Evolutionary conservation across 257 asterid species (phyloP).

Genomic region (Nemophila menziesii): DNA sequence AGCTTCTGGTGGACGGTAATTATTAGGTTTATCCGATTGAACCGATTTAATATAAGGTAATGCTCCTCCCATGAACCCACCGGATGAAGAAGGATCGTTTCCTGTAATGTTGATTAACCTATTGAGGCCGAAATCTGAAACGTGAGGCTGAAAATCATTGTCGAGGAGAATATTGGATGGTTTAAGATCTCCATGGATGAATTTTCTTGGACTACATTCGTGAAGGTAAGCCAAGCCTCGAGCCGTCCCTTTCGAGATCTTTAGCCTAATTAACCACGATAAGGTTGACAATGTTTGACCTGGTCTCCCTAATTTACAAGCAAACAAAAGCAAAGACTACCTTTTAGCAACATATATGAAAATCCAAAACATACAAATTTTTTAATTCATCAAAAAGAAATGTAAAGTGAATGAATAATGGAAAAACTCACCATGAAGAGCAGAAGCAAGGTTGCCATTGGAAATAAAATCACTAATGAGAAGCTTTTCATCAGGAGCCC

Average conservation of each 20-base stretch:
- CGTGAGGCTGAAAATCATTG: constrained; percentile 49
- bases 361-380: not conserved
- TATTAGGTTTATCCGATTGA: constrained; percentile 45
- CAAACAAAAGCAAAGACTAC: not conserved
- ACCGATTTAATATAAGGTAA: constrained; percentile 55
- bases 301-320: constrained; percentile 39
- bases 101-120: constrained; percentile 83
- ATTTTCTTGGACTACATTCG: constrained; percentile 91
- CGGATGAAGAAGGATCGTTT: constrained; percentile 69
- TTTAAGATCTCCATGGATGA: constrained; percentile 71
- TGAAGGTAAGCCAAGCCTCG: constrained; percentile 86
- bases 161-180: constrained; percentile 91
- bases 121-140: constrained; percentile 88
- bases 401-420: not conserved
- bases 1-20: constrained; percentile 77
- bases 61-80: constrained; percentile 85
- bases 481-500: constrained; percentile 98
- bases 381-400: not conserved
- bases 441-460: constrained; percentile 77
- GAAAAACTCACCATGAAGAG: constrained; percentile 58
- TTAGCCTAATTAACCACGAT: constrained; percentile 67
- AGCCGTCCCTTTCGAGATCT: constrained; percentile 60
- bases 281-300: constrained; percentile 47
- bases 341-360: not conserved
- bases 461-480: constrained; percentile 86